phyloP scores from a whole-genome alignment of 2,329 filamentous ascomycete genomes.

The Aspergillus jensenii region DNA sequence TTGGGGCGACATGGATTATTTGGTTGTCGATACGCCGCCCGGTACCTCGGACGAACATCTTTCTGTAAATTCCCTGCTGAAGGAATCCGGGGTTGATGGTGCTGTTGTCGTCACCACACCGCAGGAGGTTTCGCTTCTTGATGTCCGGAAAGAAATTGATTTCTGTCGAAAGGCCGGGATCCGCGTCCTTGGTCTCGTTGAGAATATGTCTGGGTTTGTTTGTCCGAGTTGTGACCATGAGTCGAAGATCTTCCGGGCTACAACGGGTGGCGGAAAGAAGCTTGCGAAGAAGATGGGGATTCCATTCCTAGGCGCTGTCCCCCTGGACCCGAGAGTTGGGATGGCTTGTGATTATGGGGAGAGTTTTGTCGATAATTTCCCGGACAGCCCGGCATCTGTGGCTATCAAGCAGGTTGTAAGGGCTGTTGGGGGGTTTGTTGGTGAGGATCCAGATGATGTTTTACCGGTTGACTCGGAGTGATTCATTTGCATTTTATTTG shows the following conservation, averaged over 20 bases:
- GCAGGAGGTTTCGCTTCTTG: constrained; percentile 87
- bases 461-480: constrained; percentile 38
- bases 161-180: constrained; percentile 96
- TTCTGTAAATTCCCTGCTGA: constrained; percentile 87
- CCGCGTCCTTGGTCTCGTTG: constrained; percentile 80
- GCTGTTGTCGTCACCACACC: constrained; percentile 93
- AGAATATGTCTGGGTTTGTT: constrained; percentile 98
- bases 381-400: constrained; percentile 84
- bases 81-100: constrained; percentile 88
- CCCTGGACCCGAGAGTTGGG: constrained; percentile 87
- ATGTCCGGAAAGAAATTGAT: constrained; percentile 96
- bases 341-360: constrained; percentile 98
- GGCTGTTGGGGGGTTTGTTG: constrained; percentile 66
- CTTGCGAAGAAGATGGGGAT: constrained; percentile 84
- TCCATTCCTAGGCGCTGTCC: constrained; percentile 85
- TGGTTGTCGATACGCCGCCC: constrained; percentile 92
- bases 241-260: constrained; percentile 83
- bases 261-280: constrained; percentile 79
- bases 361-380: constrained; percentile 92
- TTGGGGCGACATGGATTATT: constrained; percentile 91
- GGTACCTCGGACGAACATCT: constrained; percentile 95
- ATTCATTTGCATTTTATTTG: constrained; percentile 8
- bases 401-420: constrained; percentile 80
- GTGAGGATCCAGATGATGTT: constrained; percentile 57
- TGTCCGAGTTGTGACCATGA: constrained; percentile 85